Base-by-base conservation (phyloP, 805 yeast species). In the Kazachstania martiniae region DNA sequence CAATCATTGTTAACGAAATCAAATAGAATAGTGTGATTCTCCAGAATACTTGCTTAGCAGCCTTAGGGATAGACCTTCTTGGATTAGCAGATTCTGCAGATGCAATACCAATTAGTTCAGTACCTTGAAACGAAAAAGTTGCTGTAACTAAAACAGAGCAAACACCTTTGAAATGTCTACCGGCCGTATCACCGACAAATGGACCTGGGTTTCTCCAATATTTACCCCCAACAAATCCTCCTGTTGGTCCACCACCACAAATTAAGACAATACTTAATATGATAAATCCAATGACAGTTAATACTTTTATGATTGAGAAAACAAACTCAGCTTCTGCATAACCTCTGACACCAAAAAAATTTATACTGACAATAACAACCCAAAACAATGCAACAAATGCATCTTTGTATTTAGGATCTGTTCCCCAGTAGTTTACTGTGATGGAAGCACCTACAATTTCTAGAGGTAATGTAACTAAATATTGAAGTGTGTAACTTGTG, bases 141-240 rank as follows among this genome's bases (percentile, higher is more conserved):
- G 89, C 85, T 24, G 80, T 73, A 31, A 79, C 78, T 39, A 81
- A 72, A n/a, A 75, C 82, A 0, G 80, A 63, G 47, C 78, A 72
- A 32, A 80, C 71, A 39, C 85, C 86, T 56, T 78, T 76, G 53
- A 77, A 52, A 34, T 46, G 37, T 12, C 38, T 35, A 16, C 53
- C 51, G 2, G 42, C 29, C 65, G 32, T 39, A 3, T 63, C 71
- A 36, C 65, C 59, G 12, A 70, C 70, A 50, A 75, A 74, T 1
- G 77, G 69, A 25, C 82, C 82, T 10, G 77, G 77, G 25, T 67
- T 36, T 34, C 61, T 59, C 72, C 72, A 71, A 52, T 65, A 67
- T 41, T 52, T 56, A 18, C 63, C 68, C 18, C 77, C 77, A 32
- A 66, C 57, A 42, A 65, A 63, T 25, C 64, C 69, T 17, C 64